These are phyloP conservation scores for Peronosclerospora sorghi DNA, from an alignment of 352 stramenopile species.

Conservation along the genomic window DNA sequence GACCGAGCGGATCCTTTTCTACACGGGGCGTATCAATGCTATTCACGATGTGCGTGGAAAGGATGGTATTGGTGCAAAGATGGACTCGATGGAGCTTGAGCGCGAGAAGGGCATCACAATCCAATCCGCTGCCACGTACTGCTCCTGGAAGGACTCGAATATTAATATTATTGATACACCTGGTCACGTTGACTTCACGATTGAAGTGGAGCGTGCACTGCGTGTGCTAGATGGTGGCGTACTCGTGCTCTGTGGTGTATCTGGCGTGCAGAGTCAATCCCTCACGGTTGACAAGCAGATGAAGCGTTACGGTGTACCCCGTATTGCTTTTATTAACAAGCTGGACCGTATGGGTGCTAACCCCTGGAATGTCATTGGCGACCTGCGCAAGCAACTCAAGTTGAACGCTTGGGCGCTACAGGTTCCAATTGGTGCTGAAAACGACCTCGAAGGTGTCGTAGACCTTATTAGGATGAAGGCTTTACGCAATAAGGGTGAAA, in stretches of 20 bases:
- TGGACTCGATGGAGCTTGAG: conserved; percentile 99
- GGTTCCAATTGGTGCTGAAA: conserved; percentile 96
- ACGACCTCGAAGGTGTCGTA: conserved; percentile 90
- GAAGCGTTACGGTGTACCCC: conserved; percentile 98
- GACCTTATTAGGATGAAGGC: conserved; percentile 91
- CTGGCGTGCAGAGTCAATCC: conserved; percentile 96
- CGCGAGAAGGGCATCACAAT: conserved; percentile 99
- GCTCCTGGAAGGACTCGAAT: conserved; percentile 90
- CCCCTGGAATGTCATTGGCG: conserved; percentile 89
- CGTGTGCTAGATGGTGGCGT: conserved; percentile 97
- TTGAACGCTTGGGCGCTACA: conserved; percentile 94
- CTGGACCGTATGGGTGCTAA: conserved; percentile 96
- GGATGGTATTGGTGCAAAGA: conserved; percentile 97
- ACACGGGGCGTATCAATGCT: conserved; percentile 96
- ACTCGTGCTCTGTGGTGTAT: conserved; percentile 86
- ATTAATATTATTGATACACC: conserved; percentile 99
- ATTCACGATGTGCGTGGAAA: conserved; percentile 96
- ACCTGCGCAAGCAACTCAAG: conserved; percentile 94
- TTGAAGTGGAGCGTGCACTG: conserved; percentile 96
- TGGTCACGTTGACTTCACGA: conserved; percentile 99
- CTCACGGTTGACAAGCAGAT: conserved; percentile 99
- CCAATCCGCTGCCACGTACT: conserved; percentile 97
- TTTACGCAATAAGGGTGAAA: conserved; percentile 88
- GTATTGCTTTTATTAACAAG: conserved; percentile 99
- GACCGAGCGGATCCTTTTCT: conserved; percentile 99